These are phyloP conservation scores for Quillaja saponaria DNA, from an alignment of 306 rosid genomes.

Conservation along the genomic window DNA sequence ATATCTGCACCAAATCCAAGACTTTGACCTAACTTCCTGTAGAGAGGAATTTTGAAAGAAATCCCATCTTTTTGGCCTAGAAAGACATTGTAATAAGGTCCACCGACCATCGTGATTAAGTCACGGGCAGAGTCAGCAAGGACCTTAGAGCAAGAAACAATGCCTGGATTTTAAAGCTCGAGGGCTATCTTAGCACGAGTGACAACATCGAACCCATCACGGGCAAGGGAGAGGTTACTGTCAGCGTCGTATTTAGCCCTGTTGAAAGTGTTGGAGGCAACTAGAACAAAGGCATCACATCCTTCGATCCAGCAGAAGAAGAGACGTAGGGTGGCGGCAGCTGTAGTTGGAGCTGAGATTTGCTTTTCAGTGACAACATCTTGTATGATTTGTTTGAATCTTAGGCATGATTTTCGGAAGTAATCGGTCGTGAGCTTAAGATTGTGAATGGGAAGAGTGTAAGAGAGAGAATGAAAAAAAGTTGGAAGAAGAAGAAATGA, in stretches of 20 bases:
- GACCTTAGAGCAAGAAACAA: constrained; percentile 37
- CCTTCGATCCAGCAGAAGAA: constrained; percentile 36
- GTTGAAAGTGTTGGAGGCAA: constrained; percentile 38
- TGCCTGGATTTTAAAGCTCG: constrained; percentile 28
- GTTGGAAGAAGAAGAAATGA: constrained; percentile 1
- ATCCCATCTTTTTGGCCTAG: constrained; percentile 29
- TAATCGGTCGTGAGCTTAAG: constrained; percentile 16
- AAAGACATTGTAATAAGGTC: constrained; percentile 21
- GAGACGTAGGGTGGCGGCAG: constrained; percentile 33
- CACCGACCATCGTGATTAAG: constrained; percentile 31
- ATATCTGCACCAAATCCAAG: too few species aligned
- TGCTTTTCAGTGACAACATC: constrained; percentile 27
- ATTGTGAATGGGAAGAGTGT: neutral
- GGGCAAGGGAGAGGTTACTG: constrained; percentile 27
- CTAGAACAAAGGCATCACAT: constrained; percentile 37
- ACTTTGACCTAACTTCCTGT: too few species aligned
- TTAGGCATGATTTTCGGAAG: constrained; percentile 29
- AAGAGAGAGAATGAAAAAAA: neutral
- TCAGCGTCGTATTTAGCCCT: constrained; percentile 32
- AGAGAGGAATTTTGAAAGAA: constrained; percentile 10
- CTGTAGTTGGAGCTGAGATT: constrained; percentile 17
- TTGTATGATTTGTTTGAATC: constrained; percentile 24
- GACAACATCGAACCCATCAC: constrained; percentile 33
- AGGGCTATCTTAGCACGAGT: constrained; percentile 33
- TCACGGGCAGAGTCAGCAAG: constrained; percentile 25